Conservation (phyloP, 2,329 filamentous ascomycete genomes). For the Dendrostoma leiphaemia region DNA sequence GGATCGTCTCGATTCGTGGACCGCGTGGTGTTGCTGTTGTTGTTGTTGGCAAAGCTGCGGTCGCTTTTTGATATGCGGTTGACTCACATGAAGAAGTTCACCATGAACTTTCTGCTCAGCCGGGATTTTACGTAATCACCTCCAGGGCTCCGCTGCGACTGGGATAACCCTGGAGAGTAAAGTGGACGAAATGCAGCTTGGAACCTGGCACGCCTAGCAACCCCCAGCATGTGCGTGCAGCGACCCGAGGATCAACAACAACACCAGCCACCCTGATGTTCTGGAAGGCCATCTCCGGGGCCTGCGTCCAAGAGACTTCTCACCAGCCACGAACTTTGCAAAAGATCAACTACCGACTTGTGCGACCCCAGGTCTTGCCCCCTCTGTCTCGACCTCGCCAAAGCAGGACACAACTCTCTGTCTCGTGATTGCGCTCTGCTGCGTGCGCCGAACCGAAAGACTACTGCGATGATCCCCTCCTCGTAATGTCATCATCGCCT, state of each 20-base stretch:
- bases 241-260: neutral
- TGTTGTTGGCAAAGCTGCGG: too few species aligned
- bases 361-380: too few species aligned
- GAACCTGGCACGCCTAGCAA: too few species aligned
- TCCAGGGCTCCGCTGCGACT: neutral
- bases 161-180: neutral
- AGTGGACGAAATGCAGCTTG: too few species aligned
- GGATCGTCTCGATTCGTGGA: too few species aligned
- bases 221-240: too few species aligned
- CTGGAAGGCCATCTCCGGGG: neutral
- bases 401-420: neutral
- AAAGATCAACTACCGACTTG: too few species aligned
- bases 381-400: neutral
- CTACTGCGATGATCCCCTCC: constrained; percentile 35
- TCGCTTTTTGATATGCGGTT: neutral
- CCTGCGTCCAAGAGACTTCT: neutral
- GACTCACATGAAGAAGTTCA: constrained; percentile 4
- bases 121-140: neutral
- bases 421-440: neutral
- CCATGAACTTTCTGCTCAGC: neutral
- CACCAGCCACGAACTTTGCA: neutral
- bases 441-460: neutral
- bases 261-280: constrained; percentile 6
- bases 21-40: too few species aligned
- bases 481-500: constrained; percentile 53